Evolutionary conservation across 345 rosid genomes (phyloP), one percentile per base, ranked within the genome.

Genomic region (Murraya paniculata): DNA sequence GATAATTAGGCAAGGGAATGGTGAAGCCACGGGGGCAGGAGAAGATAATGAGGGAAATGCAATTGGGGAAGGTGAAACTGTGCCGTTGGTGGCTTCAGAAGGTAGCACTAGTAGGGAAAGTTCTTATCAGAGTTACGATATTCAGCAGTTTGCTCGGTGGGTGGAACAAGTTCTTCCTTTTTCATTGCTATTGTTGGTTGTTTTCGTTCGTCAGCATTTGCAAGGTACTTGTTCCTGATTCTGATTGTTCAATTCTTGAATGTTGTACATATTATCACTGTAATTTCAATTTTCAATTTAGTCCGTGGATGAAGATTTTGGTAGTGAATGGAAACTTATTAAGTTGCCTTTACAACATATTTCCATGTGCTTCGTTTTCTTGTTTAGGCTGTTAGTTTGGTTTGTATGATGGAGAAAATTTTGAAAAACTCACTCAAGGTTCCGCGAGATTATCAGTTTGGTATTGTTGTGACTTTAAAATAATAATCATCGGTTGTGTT

Each of bases 131-230:
- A 86, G 87, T 81, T 86, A 86, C 57, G 88, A 88, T 77, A 79
- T 91, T 28, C 94, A 86, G 80, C 85, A 82, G 13, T 61, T 82
- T 45, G 87, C 91, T 14, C 81, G 91, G 73, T 87, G 92, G 89
- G 73, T 89, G 68, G 91, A 91, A 79, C 92, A 89, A 55, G 64
- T 86, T 71, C 88, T 89, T 62, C 91, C 92, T 0, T 89, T 91
- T 78, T 81, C 89, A 10, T 77, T 91, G 86, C 81, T 91, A 4
- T 77, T 88, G 55, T 64, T 89, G 68, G 80, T 91, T 41, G 91
- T 87, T 9, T 91, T 88, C 78, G 81, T 91, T 71, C 88, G 92
- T 33, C 91, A 88, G 80, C 94, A 91, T 81, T 84, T 91, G 76
- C 91, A 84, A 86, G 94, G 92, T 88, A 83, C 24, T 74, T 6